Percentiles rank a stretch among this genome's conserved stretches.
Conservation (phyloP, 2,329 filamentous ascomycete species). For the Diaporthe citri region DNA sequence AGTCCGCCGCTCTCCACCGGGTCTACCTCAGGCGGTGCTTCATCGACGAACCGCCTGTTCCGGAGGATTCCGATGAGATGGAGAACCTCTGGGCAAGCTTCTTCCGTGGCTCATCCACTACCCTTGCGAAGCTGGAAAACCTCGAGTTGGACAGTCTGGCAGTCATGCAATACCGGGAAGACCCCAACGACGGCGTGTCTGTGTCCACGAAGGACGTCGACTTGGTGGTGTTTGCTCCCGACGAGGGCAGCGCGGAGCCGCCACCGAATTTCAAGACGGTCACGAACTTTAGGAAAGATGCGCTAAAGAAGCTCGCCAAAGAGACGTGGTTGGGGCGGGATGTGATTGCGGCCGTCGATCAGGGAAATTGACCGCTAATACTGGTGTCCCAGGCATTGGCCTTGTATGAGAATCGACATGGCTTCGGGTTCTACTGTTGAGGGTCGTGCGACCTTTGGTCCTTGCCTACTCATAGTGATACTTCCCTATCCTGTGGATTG, state of each 20-base stretch:
- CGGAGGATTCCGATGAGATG: background rate
- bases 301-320: background rate
- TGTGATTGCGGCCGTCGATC: background rate
- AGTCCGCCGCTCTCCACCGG: fast-evolving
- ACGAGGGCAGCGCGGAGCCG: fast-evolving
- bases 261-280: background rate
- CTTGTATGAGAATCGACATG: too few relatives aligned
- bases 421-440: too few relatives aligned
- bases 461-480: too few relatives aligned
- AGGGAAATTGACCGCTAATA: too few relatives aligned
- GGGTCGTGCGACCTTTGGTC: too few relatives aligned
- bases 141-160: background rate
- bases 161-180: background rate
- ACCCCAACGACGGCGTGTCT: background rate
- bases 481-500: too few relatives aligned
- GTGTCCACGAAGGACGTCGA: background rate
- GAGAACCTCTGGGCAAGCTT: background rate
- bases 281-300: background rate
- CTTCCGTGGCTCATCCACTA: background rate
- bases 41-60: background rate
- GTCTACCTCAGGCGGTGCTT: background rate
- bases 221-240: background rate
- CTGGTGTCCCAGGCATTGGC: too few relatives aligned
- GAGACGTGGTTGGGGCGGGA: background rate
- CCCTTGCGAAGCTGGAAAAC: background rate